Base-by-base conservation (phyloP, 2,329 filamentous ascomycete species). In the Stagonosporopsis chrysanthemi region DNA sequence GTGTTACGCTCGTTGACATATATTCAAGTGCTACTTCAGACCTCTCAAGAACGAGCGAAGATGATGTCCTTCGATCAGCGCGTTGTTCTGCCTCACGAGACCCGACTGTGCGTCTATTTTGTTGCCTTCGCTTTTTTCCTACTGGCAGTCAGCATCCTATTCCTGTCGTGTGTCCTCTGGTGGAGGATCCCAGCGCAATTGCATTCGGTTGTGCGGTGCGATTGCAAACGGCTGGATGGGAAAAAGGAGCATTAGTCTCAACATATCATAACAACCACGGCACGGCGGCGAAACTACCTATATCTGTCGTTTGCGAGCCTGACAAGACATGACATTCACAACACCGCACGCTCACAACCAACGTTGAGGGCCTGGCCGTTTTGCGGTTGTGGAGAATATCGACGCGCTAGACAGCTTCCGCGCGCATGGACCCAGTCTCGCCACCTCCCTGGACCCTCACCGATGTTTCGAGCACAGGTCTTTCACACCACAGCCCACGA, bases 391-490 rank as follows among this genome's bases (percentile, higher is more conserved):
- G 45, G 52, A 40, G 44, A 40, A 2, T 12, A 14, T 9, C 11
- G 14, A 17, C 4, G 14, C 46, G 53, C 53, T 57, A 57, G 44
- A 47, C n/a, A 36, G 54, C 39, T 50, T 56, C 24, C 40, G 48
- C 42, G 42, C 31, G 55, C 55, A 49, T 50, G 50, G 56, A 46
- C 56, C 56, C 40, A 31, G 54, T 53, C 55, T 58, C 56, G 56
- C 56, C 56, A 58, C 56, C 56, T 58, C 56, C 56, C 42, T 53
- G 36, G 26, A 41, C 45, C 33, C 35, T 58, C 45, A 35, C 45
- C 40, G 45, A 41, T 45, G 49, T 58, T 54, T 58, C 49, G 31
- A 45, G 35, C 28, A 40, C 26, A 46, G 41, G 35, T 54, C 50
- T 39, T 50, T 23, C 33, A 46, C 40, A 35, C 40, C 41, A 53